Evolutionary conservation across 2,329 filamentous ascomycete genomes (phyloP).

Genomic region (Chaetomiaceae sp.): DNA sequence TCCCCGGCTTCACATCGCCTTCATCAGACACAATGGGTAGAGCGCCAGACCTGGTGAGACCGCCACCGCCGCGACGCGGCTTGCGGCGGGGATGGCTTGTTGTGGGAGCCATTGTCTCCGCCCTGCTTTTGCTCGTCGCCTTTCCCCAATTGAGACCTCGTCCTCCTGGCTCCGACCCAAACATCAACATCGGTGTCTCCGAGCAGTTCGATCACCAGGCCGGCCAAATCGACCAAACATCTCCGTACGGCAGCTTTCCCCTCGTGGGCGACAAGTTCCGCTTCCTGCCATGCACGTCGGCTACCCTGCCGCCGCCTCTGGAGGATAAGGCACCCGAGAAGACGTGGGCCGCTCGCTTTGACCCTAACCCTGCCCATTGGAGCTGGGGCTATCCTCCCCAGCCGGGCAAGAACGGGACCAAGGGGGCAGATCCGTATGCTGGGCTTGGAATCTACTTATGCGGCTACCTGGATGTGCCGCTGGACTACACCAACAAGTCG

Average conservation of each 20-base stretch:
- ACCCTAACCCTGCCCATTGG: slow-evolving; percentile 40
- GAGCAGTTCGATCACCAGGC: background rate
- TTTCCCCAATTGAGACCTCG: slow-evolving; percentile 1
- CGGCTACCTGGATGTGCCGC: slow-evolving; percentile 42
- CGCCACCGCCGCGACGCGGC: background rate
- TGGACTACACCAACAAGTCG: slow-evolving; percentile 41
- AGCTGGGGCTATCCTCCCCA: slow-evolving; percentile 37
- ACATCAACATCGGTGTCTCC: background rate
- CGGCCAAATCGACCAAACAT: background rate
- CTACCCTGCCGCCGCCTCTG: slow-evolving; percentile 36
- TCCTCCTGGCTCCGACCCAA: background rate
- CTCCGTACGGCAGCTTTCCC: slow-evolving; percentile 36
- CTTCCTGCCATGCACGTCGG: slow-evolving; percentile 42
- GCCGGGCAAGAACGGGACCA: slow-evolving; percentile 4
- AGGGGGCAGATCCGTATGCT: slow-evolving; percentile 6
- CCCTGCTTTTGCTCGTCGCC: slow-evolving; percentile 4
- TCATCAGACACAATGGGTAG: slow-evolving; percentile 6
- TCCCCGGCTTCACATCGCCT: background rate
- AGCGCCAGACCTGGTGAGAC: background rate
- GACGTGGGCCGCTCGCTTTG: slow-evolving; percentile 38
- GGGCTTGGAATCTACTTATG: slow-evolving; percentile 42
- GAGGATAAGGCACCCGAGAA: slow-evolving; percentile 32
- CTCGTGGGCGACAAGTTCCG: slow-evolving; percentile 38
- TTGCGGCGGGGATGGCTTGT: slow-evolving; percentile 4
- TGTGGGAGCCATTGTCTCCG: background rate